These are phyloP conservation scores for Thelonectria discophora DNA, from an alignment of 2,329 filamentous ascomycete species.

Conservation along the genomic window DNA sequence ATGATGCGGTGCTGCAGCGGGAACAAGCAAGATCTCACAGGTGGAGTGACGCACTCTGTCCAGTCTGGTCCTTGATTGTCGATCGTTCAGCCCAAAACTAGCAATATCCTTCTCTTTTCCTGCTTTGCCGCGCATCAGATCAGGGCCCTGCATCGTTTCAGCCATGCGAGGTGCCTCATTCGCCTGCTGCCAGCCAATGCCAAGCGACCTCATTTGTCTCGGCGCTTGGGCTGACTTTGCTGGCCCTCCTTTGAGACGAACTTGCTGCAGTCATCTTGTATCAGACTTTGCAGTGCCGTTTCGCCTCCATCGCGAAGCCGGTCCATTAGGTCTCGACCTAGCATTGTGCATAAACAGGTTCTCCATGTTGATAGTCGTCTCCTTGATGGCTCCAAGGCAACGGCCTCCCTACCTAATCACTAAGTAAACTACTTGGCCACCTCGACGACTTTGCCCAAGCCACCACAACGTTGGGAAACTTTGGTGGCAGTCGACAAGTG, in stretches of 20 bases:
- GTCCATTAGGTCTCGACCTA: too few species aligned
- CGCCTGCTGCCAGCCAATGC: background rate
- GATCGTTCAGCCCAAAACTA: conserved; percentile 11
- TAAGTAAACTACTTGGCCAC: too few species aligned
- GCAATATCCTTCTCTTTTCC: background rate
- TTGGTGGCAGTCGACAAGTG: background rate
- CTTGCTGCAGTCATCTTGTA: background rate
- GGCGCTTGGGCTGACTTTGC: conserved; percentile 8
- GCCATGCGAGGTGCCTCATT: conserved; percentile 14
- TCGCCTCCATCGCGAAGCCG: background rate
- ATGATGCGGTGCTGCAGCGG: conserved; percentile 3
- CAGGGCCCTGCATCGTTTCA: conserved; percentile 20
- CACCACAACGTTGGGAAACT: background rate
- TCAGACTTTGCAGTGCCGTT: conserved; percentile 1
- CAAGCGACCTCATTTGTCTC: background rate
- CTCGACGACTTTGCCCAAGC: background rate
- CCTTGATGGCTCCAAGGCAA: background rate
- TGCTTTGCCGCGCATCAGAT: conserved; percentile 14
- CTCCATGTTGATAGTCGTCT: too few species aligned
- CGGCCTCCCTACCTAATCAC: too few species aligned
- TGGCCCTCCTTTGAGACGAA: conserved; percentile 5
- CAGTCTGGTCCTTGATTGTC: conserved; percentile 10
- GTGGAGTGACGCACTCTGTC: conserved; percentile 4
- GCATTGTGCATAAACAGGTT: too few species aligned
- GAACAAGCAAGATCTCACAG: conserved; percentile 6